Conservation (phyloP, 495 filamentous ascomycete species). For the Xylona heveae region DNA sequence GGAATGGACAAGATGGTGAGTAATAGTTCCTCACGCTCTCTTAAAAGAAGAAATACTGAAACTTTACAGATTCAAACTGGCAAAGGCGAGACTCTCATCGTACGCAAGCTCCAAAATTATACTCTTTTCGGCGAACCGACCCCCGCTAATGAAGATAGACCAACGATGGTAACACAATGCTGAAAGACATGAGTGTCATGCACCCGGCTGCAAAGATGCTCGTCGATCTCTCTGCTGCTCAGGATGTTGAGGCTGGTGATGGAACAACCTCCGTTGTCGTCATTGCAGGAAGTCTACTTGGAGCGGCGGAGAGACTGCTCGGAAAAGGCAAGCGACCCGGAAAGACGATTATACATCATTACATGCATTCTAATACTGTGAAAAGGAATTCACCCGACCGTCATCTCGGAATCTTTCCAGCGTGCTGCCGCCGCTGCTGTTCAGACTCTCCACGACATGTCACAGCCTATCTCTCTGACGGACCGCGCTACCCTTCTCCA, state of each 20-base stretch:
- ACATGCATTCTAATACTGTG: constrained; percentile 1
- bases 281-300: constrained; percentile 83
- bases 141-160: constrained; percentile 28
- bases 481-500: constrained; percentile 83
- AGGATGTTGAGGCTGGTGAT: constrained; percentile 96
- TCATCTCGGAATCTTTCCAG: constrained; percentile 96
- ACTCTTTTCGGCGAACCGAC: constrained; percentile 5
- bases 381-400: constrained; percentile 69
- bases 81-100: constrained; percentile 89
- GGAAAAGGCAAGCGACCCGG: constrained; percentile 38
- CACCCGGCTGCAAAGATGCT: constrained; percentile 98
- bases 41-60: not conserved
- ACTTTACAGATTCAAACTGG: constrained; percentile 57
- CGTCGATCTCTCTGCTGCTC: constrained; percentile 86
- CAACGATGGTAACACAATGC: constrained; percentile 97
- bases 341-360: not conserved
- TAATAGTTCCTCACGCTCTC: not conserved
- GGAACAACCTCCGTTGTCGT: constrained; percentile 97
- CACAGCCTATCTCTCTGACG: constrained; percentile 71
- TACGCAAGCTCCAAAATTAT: constrained; percentile 14
- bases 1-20: constrained; percentile 88
- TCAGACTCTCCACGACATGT: constrained; percentile 83
- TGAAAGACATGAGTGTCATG: constrained; percentile 96
- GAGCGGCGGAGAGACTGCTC: constrained; percentile 77
- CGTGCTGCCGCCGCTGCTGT: constrained; percentile 76